Conservation (phyloP, 352 stramenopile species). For the Phytopythium litorale region DNA sequence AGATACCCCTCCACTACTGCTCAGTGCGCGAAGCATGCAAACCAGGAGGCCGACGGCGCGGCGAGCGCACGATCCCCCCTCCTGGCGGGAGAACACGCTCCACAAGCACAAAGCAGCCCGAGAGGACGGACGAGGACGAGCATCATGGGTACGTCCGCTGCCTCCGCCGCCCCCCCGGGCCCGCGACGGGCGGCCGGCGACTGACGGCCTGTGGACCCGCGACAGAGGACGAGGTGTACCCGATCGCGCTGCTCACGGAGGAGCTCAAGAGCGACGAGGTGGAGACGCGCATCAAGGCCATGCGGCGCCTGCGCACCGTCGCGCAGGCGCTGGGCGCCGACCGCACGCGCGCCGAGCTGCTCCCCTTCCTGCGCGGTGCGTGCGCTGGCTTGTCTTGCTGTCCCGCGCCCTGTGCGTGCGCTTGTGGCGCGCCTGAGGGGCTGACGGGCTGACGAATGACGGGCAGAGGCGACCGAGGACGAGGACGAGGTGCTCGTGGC, state of each 20-base stretch:
- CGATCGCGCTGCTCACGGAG: conserved; percentile 88
- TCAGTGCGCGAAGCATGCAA: background rate
- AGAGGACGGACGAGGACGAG: conserved; percentile 1
- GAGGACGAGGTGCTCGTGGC: conserved; percentile 93
- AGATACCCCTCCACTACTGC: too few species aligned
- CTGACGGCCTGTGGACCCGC: background rate
- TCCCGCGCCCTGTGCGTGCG: too few species aligned
- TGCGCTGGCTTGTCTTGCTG: background rate
- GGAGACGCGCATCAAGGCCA: conserved; percentile 92
- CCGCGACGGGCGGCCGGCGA: conserved; percentile 2
- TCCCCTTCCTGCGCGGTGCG: conserved; percentile 86
- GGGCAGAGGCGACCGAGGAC: conserved; percentile 81
- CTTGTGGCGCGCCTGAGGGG: conserved; percentile 11
- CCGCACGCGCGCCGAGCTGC: conserved; percentile 70
- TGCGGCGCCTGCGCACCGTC: conserved; percentile 91
- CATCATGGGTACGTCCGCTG: conserved; percentile 6
- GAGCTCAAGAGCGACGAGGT: conserved; percentile 91
- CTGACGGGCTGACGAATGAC: conserved; percentile 12
- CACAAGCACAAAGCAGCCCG: conserved; percentile 10
- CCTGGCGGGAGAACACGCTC: background rate
- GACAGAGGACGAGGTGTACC: conserved; percentile 80
- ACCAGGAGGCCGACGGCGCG: background rate
- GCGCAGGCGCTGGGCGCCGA: conserved; percentile 88
- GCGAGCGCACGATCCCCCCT: background rate
- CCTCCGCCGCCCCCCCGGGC: background rate